Base-by-base conservation (phyloP, 495 filamentous ascomycete species). In the Penicillium samsonianum region DNA sequence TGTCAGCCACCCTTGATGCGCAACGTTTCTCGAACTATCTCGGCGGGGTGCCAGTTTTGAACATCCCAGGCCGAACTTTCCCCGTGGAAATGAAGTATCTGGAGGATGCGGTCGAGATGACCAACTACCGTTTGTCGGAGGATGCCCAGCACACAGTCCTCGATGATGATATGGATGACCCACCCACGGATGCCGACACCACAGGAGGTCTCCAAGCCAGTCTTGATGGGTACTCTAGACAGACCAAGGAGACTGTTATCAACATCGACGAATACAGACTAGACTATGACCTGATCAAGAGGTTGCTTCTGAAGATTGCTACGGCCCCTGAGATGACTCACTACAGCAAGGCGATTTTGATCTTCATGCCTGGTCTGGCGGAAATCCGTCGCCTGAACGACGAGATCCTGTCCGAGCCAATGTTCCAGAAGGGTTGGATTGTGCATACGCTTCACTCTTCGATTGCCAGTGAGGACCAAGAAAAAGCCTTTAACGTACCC, bases 1-100 rank as follows among this genome's bases (percentile, higher is more conserved):
- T 97, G 94, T 96, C 92, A 50, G 94, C 94, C 6, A 98, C 94
- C 3, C 87, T 97, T 9, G 90, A 98, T 69, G 90, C 94, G 7
- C 86, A 93, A 56, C 85, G 85, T 16, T 96, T 98, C 68, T 96
- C 94, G 0, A 84, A 82, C 2, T 98, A 98, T 62, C 78, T 98
- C 0, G 82, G 84, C 22, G 85, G 85, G 19, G 93, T 93, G 6
- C 92, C 94, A 0, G 83, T 96, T 22, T 68, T 98, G 44, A 90
- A 86, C 30, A 90, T 97, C 19, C 94, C 94, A 16, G 94, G 94
- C 1, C 86, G 93, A 23, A 96, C 94, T 0, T 97, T 93, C 71
- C 94, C 94, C 0, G 94, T 98, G 28, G 79, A 87, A 60, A 87
- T 89, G 25, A 88, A 85, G 67, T 98, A 89, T 60, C 79, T 97